phyloP scores from a whole-genome alignment of 495 filamentous ascomycete species.

The Aspergillus asperescens region DNA sequence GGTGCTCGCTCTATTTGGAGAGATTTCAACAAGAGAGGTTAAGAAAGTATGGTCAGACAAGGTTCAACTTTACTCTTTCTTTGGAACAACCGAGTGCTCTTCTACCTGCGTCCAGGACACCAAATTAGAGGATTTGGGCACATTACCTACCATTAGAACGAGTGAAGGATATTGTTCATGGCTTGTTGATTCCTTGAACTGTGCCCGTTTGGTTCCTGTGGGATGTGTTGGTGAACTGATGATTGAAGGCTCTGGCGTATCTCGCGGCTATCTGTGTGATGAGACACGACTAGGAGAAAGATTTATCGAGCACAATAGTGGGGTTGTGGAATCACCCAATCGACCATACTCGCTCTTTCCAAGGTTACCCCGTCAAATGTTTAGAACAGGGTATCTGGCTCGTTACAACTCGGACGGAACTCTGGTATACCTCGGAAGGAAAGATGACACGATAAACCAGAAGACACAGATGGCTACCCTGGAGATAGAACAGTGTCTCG shows the following conservation, averaged over 20 bases:
- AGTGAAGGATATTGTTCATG: constrained; percentile 34
- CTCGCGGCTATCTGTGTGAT: constrained; percentile 45
- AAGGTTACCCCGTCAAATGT: constrained; percentile 15
- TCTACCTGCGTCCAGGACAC: constrained; percentile 25
- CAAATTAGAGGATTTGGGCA: not conserved
- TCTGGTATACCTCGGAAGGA: constrained; percentile 41
- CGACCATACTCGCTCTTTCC: not conserved
- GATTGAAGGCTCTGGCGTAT: constrained; percentile 56
- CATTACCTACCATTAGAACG: constrained; percentile 23
- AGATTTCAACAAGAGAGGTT: constrained; percentile 12
- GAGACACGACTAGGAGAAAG: constrained; percentile 31
- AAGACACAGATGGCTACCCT: constrained; percentile 44
- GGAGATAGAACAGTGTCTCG: constrained; percentile 40
- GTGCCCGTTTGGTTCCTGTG: constrained; percentile 49
- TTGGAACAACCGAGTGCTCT: constrained; percentile 36
- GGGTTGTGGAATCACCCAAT: not conserved
- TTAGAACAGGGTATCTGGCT: constrained; percentile 51
- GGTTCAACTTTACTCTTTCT: constrained; percentile 27
- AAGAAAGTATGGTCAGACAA: constrained; percentile 13
- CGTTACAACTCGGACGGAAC: constrained; percentile 48
- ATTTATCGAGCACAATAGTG: constrained; percentile 46
- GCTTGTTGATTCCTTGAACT: constrained; percentile 53
- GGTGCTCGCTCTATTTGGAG: constrained; percentile 20
- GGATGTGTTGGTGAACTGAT: constrained; percentile 57
- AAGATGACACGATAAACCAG: constrained; percentile 42